Evolutionary conservation across 2,329 filamentous ascomycete genomes (phyloP).

Genomic region (Fusarium redolens): DNA sequence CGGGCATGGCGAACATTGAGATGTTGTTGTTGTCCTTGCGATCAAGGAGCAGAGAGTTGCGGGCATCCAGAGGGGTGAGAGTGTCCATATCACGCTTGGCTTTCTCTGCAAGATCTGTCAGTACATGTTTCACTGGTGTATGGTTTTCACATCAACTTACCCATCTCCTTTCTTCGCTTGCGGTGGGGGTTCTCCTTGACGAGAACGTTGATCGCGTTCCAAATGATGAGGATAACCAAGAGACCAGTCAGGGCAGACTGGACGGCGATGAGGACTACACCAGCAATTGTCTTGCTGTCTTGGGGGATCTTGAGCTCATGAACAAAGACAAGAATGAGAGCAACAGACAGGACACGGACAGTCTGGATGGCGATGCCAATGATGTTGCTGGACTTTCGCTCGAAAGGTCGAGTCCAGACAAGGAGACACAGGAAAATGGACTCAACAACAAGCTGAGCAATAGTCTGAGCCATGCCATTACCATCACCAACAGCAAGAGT

Average conservation of each 20-base stretch:
- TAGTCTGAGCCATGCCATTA: slow-evolving; percentile 83
- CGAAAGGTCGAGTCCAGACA: slow-evolving; percentile 86
- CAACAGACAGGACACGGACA: slow-evolving; percentile 87
- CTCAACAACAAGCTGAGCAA: slow-evolving; percentile 85
- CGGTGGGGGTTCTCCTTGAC: slow-evolving; percentile 91
- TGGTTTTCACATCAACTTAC: slow-evolving; percentile 63
- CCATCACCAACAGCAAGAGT: slow-evolving; percentile 88
- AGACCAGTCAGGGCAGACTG: slow-evolving; percentile 86
- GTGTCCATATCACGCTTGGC: slow-evolving; percentile 80
- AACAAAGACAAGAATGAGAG: slow-evolving; percentile 92
- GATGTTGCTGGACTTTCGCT: slow-evolving; percentile 86
- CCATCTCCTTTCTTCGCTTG: slow-evolving; percentile 87
- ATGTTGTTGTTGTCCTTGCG: slow-evolving; percentile 54
- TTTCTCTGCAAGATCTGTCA: slow-evolving; percentile 71
- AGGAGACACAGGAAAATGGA: slow-evolving; percentile 81
- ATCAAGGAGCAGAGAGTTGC: slow-evolving; percentile 85
- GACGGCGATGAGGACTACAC: slow-evolving; percentile 91
- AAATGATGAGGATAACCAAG: slow-evolving; percentile 86
- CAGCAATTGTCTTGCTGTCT: slow-evolving; percentile 93
- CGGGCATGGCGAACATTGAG: slow-evolving; percentile 58
- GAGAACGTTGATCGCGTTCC: slow-evolving; percentile 87
- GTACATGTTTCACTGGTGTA: background rate
- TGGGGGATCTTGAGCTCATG: slow-evolving; percentile 90
- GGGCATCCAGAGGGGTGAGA: slow-evolving; percentile 86
- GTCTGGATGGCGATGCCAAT: slow-evolving; percentile 94